phyloP scores from a whole-genome alignment of 2,329 filamentous ascomycete species.

The Escovopsis weberi region DNA sequence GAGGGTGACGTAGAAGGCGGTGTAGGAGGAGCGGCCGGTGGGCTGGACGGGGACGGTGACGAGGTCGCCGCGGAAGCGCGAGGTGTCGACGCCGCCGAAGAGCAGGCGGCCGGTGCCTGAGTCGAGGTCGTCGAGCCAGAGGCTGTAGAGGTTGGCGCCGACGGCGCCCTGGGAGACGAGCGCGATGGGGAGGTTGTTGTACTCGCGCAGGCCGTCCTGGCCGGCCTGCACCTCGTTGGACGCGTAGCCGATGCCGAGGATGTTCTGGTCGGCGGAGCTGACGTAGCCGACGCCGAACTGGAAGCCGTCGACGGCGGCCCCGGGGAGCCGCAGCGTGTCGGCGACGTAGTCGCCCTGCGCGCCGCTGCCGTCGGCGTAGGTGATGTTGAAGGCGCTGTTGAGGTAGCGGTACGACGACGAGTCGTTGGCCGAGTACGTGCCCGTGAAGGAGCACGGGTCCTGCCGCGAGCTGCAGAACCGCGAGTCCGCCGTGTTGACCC shows the following conservation, averaged over 20 bases:
- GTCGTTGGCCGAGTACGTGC: constrained; percentile 52
- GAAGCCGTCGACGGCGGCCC: constrained; percentile 35
- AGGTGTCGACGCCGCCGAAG: constrained; percentile 61
- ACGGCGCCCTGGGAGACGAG: constrained; percentile 48
- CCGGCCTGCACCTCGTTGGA: constrained; percentile 63
- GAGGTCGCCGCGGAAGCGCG: constrained; percentile 47
- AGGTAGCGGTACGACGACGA: constrained; percentile 68
- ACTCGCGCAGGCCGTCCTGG: constrained; percentile 36
- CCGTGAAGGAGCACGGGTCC: constrained; percentile 43
- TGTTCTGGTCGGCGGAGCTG: constrained; percentile 49
- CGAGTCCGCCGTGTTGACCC: constrained; percentile 54
- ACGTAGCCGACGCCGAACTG: constrained; percentile 63
- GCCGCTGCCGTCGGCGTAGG: constrained; percentile 69
- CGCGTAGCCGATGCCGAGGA: constrained; percentile 74
- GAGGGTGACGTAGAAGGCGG: constrained; percentile 55
- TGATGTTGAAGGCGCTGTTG: constrained; percentile 69
- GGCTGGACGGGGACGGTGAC: constrained; percentile 53
- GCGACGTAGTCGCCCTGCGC: constrained; percentile 67
- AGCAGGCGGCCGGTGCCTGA: constrained; percentile 52
- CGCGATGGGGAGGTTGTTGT: constrained; percentile 55
- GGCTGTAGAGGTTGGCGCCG: constrained; percentile 52
- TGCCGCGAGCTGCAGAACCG: constrained; percentile 35
- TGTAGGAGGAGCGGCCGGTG: constrained; percentile 29
- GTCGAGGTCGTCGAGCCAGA: constrained; percentile 62
- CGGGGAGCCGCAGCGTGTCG: constrained; percentile 52